A percentile compares a stretch with the other conserved stretches of the same genome.
These are phyloP conservation scores for Sporodiniella umbellata DNA, from an alignment of 371 early-diverging fungal genomes.

Conservation along the genomic window DNA sequence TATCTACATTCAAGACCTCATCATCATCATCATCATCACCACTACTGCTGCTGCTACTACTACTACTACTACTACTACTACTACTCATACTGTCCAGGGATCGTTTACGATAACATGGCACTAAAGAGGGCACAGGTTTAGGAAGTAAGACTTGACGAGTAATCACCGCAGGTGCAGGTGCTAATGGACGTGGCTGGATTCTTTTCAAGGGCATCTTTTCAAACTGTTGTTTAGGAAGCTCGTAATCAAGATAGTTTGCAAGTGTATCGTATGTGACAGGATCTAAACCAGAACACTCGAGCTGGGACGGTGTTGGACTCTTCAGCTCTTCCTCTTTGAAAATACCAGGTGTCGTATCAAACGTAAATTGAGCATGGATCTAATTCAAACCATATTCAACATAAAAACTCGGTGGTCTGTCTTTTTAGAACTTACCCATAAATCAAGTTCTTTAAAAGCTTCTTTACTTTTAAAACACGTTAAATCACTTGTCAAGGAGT, in stretches of 20 bases:
- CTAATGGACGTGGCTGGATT: conserved; percentile 26
- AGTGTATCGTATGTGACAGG: conserved; percentile 40
- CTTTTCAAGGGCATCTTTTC: conserved; percentile 2
- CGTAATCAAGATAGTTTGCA: conserved; percentile 42
- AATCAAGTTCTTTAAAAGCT: conserved; percentile 43
- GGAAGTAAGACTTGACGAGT: conserved; percentile 29
- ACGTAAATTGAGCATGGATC: conserved; percentile 66
- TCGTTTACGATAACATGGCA: too few relatives aligned
- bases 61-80: too few relatives aligned
- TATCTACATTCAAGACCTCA: conserved; percentile 65
- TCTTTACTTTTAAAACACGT: conserved; percentile 28
- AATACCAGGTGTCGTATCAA: conserved; percentile 58
- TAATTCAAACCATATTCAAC: conserved; percentile 17
- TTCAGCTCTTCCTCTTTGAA: conserved; percentile 40
- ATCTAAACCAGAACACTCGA: conserved; percentile 22
- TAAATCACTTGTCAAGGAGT: conserved; percentile 35
- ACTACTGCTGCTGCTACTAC: too few relatives aligned
- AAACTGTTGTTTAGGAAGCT: conserved; percentile 31
- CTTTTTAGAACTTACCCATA: conserved; percentile 37
- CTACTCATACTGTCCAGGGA: too few relatives aligned
- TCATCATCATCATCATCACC: too few relatives aligned
- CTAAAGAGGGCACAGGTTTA: conserved; percentile 22
- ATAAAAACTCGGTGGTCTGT: background rate
- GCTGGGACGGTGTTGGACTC: conserved; percentile 7
- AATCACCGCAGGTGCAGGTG: conserved; percentile 13